Evolutionary conservation across 2,329 filamentous ascomycete species (phyloP).

Genomic region (Cordyceps militaris): DNA sequence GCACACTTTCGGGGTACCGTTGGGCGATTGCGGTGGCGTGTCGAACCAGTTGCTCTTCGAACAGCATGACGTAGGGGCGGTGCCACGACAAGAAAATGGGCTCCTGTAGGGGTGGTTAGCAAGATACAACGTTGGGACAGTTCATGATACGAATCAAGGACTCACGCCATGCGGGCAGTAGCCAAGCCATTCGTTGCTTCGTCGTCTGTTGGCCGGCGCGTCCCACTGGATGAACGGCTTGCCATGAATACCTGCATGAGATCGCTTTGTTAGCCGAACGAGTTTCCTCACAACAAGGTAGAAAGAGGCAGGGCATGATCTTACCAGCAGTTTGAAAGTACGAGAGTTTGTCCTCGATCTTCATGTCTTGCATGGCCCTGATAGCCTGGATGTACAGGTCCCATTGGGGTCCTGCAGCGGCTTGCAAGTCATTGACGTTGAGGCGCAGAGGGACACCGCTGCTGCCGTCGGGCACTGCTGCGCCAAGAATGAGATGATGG

Average conservation of each 20-base stretch:
- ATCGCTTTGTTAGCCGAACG: background rate
- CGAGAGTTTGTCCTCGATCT: slow-evolving; percentile 30
- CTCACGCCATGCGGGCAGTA: slow-evolving; percentile 34
- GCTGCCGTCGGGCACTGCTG: background rate
- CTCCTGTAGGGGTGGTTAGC: slow-evolving; percentile 23
- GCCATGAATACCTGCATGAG: slow-evolving; percentile 20
- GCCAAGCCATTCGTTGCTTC: slow-evolving; percentile 19
- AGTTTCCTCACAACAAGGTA: background rate
- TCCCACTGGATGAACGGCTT: slow-evolving; percentile 26
- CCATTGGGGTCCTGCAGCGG: slow-evolving; percentile 26
- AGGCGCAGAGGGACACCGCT: slow-evolving; percentile 27
- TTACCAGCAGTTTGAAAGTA: slow-evolving; percentile 37
- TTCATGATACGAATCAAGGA: too few relatives aligned
- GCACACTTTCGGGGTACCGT: slow-evolving; percentile 26
- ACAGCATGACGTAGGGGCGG: slow-evolving; percentile 40
- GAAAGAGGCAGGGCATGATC: too few relatives aligned
- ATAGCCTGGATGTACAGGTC: slow-evolving; percentile 37
- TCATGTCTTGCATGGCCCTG: slow-evolving; percentile 27
- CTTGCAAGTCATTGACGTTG: slow-evolving; percentile 34
- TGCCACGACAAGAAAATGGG: slow-evolving; percentile 40
- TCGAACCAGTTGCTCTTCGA: slow-evolving; percentile 40
- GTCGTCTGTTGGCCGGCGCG: slow-evolving; percentile 15
- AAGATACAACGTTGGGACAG: too few relatives aligned
- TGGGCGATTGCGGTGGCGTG: slow-evolving; percentile 34
- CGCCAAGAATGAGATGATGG: slow-evolving; percentile 3